A percentile compares a stretch with the other conserved stretches of the same genome.
These are phyloP conservation scores for Chiua virens DNA, from an alignment of 768 basidiomycete genomes.

Conservation along the genomic window DNA sequence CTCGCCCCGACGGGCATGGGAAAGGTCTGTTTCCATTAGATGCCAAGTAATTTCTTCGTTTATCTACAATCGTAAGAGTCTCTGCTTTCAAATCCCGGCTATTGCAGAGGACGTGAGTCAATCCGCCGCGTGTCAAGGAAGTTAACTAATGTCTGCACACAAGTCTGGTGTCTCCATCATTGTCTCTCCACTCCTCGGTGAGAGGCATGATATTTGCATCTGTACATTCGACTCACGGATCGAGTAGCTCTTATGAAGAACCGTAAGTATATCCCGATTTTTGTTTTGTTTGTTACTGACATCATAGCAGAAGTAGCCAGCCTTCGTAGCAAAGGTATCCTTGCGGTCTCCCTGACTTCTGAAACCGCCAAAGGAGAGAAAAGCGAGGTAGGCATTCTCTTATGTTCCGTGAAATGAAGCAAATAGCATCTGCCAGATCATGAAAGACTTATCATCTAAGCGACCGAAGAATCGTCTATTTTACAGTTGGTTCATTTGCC, in stretches of 20 bases:
- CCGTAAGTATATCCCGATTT: slow-evolving; percentile 44
- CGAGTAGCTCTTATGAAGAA: slow-evolving; percentile 76
- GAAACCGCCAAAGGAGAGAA: slow-evolving; percentile 59
- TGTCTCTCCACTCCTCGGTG: slow-evolving; percentile 75
- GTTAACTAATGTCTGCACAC: neutral
- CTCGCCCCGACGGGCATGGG: slow-evolving; percentile 90
- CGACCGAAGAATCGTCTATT: slow-evolving; percentile 60
- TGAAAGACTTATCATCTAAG: slow-evolving; percentile 58
- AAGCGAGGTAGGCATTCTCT: slow-evolving; percentile 40
- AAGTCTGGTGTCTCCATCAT: slow-evolving; percentile 73
- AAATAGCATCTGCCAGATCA: slow-evolving; percentile 45
- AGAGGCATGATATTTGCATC: slow-evolving; percentile 10
- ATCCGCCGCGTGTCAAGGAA: neutral
- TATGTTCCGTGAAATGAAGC: neutral
- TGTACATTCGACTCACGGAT: neutral
- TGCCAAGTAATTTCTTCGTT: neutral
- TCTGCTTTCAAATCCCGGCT: slow-evolving; percentile 87
- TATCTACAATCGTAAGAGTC: slow-evolving; percentile 46
- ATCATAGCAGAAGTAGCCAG: slow-evolving; percentile 57
- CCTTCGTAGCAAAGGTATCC: slow-evolving; percentile 52
- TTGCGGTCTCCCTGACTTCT: slow-evolving; percentile 64
- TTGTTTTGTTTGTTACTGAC: slow-evolving; percentile 1
- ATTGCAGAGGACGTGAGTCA: slow-evolving; percentile 54
- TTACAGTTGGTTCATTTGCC: slow-evolving; percentile 54
- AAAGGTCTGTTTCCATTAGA: slow-evolving; percentile 48